Evolutionary conservation across 768 basidiomycete genomes (phyloP), one percentile per base, ranked within the genome.

Genomic region (Suillus plorans): DNA sequence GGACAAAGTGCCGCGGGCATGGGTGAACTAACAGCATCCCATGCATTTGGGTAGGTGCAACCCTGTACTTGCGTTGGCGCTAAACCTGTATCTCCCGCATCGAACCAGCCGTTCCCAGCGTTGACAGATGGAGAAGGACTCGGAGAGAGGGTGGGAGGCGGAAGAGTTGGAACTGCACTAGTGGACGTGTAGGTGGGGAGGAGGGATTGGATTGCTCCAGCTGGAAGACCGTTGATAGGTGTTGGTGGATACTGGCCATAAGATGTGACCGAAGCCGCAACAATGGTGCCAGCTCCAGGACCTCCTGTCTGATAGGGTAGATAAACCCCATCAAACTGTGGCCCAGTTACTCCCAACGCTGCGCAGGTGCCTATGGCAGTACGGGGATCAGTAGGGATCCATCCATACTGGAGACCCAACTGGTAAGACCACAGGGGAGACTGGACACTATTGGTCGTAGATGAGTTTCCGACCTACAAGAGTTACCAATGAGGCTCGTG

Each of bases 351-450:
- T 25, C 86, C 88, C 16, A 90, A 75, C 4, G 82, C 77, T 28
- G 70, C 78, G 73, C 95, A 97, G 50, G 82, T 74, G 71, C 95
- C 93, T n/a, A 80, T 66, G 31, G 86, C 84, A 6, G 69, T 75
- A 52, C 92, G 81, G 20, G 92, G 92, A 80, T 95, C 90, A 1
- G 74, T 72, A 8, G 93, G 91, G 45, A 94, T 86, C 88, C 90
- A 94, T 36, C 92, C 94, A 61, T 90, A 81, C 64, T 84, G 78
- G 57, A 94, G 85, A 10, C 86, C 83, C 72, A 89, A 85, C 70
- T 85, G 77, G 77, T 91, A 91, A 22, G 86, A 87, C 90, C 90
- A 92, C 67, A 87, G 77, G 0, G 89, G 87, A 9, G 84, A 72
- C 66, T 83, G 76, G 6, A 86, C 81, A 5, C 69, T 80, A 56